Base-by-base conservation (phyloP, 2,329 filamentous ascomycete genomes). In the Diaporthe velutina region DNA sequence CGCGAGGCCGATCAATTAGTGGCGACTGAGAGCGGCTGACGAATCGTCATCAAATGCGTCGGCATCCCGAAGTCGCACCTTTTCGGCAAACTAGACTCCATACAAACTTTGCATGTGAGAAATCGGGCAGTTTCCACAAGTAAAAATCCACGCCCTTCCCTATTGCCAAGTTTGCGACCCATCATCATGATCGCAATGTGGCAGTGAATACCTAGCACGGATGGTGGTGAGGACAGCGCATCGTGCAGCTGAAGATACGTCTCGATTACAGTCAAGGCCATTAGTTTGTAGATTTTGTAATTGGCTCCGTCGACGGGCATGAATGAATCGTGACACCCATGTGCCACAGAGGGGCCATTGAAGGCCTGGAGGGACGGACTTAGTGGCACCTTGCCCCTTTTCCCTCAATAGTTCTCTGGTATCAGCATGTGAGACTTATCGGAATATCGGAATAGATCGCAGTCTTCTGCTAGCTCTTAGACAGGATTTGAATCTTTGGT, bases 51-150 rank as follows among this genome's bases (percentile, higher is more conserved):
- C 4, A 33, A 17, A n/a, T 1, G 42, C 61, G 50, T 50, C 61
- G 45, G 61, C 28, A 15, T 61, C 61, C 61, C 61, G 61, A 67
- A 12, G 52, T 50, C 61, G 61, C 60, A 22, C 25, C 25, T 33
- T 64, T 64, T 64, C 60, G 61, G 61, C 61, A 67, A 67, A 52
- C 22, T 35, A 38, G 25, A 35, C 13, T 6, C 13, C 61, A 52
- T 25, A 50, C 42, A 35, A 19, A 35, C 22, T 67, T 67, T 52
- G 30, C 61, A 52, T 67, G 61, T 38, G 61, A 67, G 42, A 67
- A 50, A 50, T 52, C 13, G 22, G 22, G 42, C 61, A 35, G 42
- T 17, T 30, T 52, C 61, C 61, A 52, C 42, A 30, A n/a, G 17
- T 45, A 45, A 22, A 12, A 17, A 10, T 6, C 25, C 22, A 8